phyloP scores from a whole-genome alignment of 805 yeast genomes.

The Hanseniaspora osmophila region DNA sequence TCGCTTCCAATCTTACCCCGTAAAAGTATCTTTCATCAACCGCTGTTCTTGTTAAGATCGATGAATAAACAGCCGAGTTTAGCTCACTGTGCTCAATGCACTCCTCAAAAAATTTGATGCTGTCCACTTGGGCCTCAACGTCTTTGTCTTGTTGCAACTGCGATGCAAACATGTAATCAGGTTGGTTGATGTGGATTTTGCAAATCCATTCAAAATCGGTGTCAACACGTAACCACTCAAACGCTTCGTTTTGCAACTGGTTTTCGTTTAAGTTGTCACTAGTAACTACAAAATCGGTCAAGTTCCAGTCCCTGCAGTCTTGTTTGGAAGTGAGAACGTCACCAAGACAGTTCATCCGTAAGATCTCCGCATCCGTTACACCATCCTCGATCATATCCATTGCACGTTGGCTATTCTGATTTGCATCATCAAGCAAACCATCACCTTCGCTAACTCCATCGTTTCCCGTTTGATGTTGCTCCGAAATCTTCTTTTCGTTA shows the following conservation, averaged over 20 bases:
- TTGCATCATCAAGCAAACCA: conserved; percentile 2
- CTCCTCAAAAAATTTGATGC: conserved; percentile 58
- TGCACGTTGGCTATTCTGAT: too few relatives aligned
- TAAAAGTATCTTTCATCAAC: conserved; percentile 77
- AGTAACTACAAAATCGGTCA: conserved; percentile 53
- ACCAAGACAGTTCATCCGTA: conserved; percentile 50
- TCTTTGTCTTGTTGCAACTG: conserved; percentile 91
- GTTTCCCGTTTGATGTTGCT: conserved; percentile 14
- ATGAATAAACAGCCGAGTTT: conserved; percentile 54
- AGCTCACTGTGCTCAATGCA: conserved; percentile 27
- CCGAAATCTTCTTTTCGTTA: conserved; percentile 6
- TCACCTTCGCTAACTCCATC: conserved; percentile 10
- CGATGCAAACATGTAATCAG: conserved; percentile 88
- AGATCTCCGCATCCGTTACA: conserved; percentile 22
- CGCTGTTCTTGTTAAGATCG: conserved; percentile 63
- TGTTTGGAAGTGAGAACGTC: conserved; percentile 50
- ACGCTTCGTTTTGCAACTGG: conserved; percentile 53
- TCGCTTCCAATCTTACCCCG: conserved; percentile 82
- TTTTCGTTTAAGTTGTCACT: conserved; percentile 18
- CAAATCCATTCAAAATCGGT: conserved; percentile 97
- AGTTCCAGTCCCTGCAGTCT: conserved; percentile 59
- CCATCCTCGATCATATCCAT: conserved; percentile 12
- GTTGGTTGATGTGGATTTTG: conserved; percentile 64
- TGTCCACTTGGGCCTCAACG: conserved; percentile 87
- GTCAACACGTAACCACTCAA: conserved; percentile 96